phyloP scores from a whole-genome alignment of 495 filamentous ascomycete genomes.

The Aspergillus cavernicola region DNA sequence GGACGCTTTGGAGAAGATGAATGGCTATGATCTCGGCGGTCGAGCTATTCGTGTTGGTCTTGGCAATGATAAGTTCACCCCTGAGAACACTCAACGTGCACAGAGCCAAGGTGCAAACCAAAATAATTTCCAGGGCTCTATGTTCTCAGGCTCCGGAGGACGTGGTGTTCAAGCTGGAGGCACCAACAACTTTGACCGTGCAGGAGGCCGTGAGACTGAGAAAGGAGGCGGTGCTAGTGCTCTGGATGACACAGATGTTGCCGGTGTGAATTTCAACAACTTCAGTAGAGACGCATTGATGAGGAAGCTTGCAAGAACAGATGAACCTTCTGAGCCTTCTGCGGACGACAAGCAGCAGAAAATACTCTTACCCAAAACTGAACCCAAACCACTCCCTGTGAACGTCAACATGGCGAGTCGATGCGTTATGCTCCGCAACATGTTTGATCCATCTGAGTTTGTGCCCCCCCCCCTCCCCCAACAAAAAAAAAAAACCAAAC shows the following conservation, averaged over 20 bases:
- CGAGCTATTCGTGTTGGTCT: conserved; percentile 97
- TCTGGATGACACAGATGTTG: conserved; percentile 96
- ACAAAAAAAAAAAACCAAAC: too few relatives aligned
- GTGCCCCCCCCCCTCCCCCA: too few relatives aligned
- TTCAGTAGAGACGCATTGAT: conserved; percentile 96
- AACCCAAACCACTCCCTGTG: conserved; percentile 74
- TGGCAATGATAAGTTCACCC: conserved; percentile 99
- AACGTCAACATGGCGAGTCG: conserved; percentile 91
- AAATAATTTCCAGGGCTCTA: conserved; percentile 85
- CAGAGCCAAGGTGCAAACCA: conserved; percentile 68
- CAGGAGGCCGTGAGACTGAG: conserved; percentile 84
- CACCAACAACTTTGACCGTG: conserved; percentile 82
- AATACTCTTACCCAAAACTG: conserved; percentile 73
- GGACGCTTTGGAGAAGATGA: conserved; percentile 97
- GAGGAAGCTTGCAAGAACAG: conserved; percentile 94
- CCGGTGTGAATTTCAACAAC: conserved; percentile 98
- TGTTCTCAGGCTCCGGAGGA: conserved; percentile 88
- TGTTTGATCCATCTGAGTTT: conserved; percentile 88
- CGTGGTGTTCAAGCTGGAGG: conserved; percentile 82
- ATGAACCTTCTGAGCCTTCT: conserved; percentile 66
- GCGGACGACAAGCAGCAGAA: conserved; percentile 65
- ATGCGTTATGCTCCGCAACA: conserved; percentile 90
- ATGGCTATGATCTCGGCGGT: conserved; percentile 97
- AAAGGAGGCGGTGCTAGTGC: conserved; percentile 90
- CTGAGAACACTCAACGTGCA: conserved; percentile 91